Evolutionary conservation across 345 rosid species (phyloP), one percentile per base, ranked within the genome.

Genomic region (Euphorbia tirucalli): DNA sequence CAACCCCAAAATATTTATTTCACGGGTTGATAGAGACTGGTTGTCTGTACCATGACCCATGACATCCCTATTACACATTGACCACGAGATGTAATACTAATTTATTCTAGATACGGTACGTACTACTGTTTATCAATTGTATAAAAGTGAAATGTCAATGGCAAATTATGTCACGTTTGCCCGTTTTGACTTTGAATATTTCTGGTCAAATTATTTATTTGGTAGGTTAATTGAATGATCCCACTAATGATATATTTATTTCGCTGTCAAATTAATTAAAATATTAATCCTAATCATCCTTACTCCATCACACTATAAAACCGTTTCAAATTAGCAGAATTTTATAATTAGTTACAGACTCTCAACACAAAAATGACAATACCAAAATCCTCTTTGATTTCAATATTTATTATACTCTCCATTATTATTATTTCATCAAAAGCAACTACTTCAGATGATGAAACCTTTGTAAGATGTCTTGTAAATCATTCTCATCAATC

Each of bases 401-500:
- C 54, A 65, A 15, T 65, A 24, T 43, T 44, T 44, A 11, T 25
- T 44, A 9, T 65, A 41, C 22, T 65, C 35, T 24, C 30, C 67
- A n/a, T n/a, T n/a, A 41, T 13, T 4, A 48, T 50, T 18, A 6
- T 44, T 13, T 25, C 55, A 25, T 24, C 21, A 14, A 2, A 1
- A 30, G 55, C 21, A 62, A 19, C 19, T 4, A 28, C 11, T 32
- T 32, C 37, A 32, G n/a, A n/a, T n/a, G 52, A 48, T 27, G 70
- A 57, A 44, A 35, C 25, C 3, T n/a, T 74, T 21, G 27, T 66
- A 16, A 25, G 48, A 18, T 74, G 71, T 19, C 77, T 74, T 48
- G 18, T 43, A 11, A 24, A 22, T 5, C 2, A 32, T 21, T 66
- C 60, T 35, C 18, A 59, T 8, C 28, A 44, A 39, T 59, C 50